phyloP scores from a whole-genome alignment of 1,284 basidiomycete genomes.

The Chondrostereum purpureum region DNA sequence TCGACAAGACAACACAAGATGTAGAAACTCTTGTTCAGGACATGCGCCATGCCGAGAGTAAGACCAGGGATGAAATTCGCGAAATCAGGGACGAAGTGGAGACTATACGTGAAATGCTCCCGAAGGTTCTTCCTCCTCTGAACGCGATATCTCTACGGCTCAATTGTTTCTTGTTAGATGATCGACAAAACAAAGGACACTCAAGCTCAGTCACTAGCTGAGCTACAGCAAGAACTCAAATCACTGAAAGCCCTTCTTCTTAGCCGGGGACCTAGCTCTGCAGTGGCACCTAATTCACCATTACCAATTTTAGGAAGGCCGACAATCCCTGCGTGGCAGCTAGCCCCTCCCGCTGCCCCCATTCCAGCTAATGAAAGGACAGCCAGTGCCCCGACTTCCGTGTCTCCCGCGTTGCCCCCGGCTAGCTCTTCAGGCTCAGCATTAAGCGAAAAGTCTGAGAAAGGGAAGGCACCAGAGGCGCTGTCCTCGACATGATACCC shows the following conservation, averaged over 20 bases:
- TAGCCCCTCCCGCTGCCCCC: conserved; percentile 27
- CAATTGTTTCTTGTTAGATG: too few relatives aligned
- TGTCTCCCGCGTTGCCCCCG: not conserved
- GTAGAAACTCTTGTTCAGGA: conserved; percentile 76
- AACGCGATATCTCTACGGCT: too few relatives aligned
- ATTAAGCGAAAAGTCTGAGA: too few relatives aligned
- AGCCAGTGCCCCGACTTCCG: too few relatives aligned
- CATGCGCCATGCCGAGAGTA: conserved; percentile 73
- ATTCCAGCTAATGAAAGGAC: not conserved
- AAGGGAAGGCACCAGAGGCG: not conserved
- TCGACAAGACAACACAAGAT: conserved; percentile 73
- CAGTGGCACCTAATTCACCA: conserved; percentile 45
- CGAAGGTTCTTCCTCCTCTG: too few relatives aligned
- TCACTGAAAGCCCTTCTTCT: conserved; percentile 89
- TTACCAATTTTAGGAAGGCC: conserved; percentile 49
- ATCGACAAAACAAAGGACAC: conserved; percentile 89
- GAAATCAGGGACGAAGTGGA: conserved; percentile 90
- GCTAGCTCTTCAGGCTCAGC: too few relatives aligned
- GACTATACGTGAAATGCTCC: conserved; percentile 85
- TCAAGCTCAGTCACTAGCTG: conserved; percentile 72
- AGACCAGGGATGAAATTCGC: conserved; percentile 84
- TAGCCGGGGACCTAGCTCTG: conserved; percentile 59
- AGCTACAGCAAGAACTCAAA: conserved; percentile 91
- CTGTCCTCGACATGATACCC: too few relatives aligned
- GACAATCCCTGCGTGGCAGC: conserved; percentile 86